A percentile compares a stretch with the other conserved stretches of the same genome.
Evolutionary conservation across 2,329 filamentous ascomycete species (phyloP).

Genomic region (Ophiostoma australiae): DNA sequence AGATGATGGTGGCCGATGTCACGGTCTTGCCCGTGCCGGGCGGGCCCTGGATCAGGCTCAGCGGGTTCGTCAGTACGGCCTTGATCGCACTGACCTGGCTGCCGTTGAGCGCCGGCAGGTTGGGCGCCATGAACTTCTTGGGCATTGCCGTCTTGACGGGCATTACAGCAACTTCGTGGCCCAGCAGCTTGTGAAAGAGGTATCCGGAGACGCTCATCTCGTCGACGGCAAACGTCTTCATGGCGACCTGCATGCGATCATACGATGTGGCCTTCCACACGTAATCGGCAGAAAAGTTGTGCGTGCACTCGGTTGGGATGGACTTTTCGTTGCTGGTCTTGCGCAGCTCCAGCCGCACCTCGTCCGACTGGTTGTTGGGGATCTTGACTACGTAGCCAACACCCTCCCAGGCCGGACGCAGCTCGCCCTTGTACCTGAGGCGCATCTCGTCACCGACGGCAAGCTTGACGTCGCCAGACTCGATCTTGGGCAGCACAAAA

Average conservation of each 20-base stretch:
- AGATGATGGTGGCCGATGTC: slow-evolving; percentile 97
- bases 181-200: slow-evolving; percentile 94
- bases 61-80: slow-evolving; percentile 84
- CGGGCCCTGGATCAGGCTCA: slow-evolving; percentile 94
- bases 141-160: slow-evolving; percentile 94
- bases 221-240: slow-evolving; percentile 98
- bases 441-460: slow-evolving; percentile 99
- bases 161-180: slow-evolving; percentile 88
- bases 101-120: slow-evolving; percentile 87
- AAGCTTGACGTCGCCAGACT: slow-evolving; percentile 94
- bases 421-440: slow-evolving; percentile 89
- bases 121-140: slow-evolving; percentile 93
- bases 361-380: slow-evolving; percentile 97
- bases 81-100: slow-evolving; percentile 97
- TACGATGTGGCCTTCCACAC: slow-evolving; percentile 99
- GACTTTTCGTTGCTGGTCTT: slow-evolving; percentile 94
- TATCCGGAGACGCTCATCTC: slow-evolving; percentile 98
- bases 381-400: slow-evolving; percentile 99
- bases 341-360: slow-evolving; percentile 90
- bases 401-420: slow-evolving; percentile 89
- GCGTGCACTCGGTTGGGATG: slow-evolving; percentile 90
- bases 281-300: slow-evolving; percentile 97
- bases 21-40: slow-evolving; percentile 98
- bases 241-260: slow-evolving; percentile 97
- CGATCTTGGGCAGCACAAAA: slow-evolving; percentile 93